These are phyloP conservation scores for Boechera stricta DNA, from an alignment of 345 rosid genomes.

Conservation along the genomic window DNA sequence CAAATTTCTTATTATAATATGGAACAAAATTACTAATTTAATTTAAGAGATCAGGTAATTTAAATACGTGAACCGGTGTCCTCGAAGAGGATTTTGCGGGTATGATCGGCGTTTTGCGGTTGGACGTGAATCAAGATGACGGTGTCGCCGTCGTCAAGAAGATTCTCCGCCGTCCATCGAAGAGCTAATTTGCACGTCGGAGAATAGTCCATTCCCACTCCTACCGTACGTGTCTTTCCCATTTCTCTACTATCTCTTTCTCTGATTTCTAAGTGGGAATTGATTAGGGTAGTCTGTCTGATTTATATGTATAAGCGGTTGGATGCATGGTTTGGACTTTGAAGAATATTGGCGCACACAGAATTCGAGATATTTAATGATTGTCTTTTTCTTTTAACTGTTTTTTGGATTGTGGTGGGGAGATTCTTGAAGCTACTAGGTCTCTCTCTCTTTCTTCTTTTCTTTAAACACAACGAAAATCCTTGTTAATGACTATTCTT, in stretches of 20 bases:
- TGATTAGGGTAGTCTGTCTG: conserved; percentile 1
- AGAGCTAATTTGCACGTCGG: conserved; percentile 46
- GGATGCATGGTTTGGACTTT: background rate
- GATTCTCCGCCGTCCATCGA: conserved; percentile 46
- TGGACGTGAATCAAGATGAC: conserved; percentile 45
- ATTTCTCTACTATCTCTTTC: conserved; percentile 17
- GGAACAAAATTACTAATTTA: background rate
- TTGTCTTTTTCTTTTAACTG: conserved; percentile 24
- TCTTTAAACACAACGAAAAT: conserved; percentile 2
- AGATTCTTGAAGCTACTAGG: conserved; percentile 46
- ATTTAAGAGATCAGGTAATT: background rate
- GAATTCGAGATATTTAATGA: conserved; percentile 32
- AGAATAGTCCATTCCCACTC: conserved; percentile 47
- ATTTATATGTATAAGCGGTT: conserved; percentile 1
- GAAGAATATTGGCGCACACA: conserved; percentile 37
- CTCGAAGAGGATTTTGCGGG: conserved; percentile 45
- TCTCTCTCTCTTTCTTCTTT: conserved; percentile 13
- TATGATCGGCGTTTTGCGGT: conserved; percentile 45
- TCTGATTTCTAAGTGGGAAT: conserved; percentile 7
- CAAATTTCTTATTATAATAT: background rate
- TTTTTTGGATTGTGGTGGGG: conserved; percentile 8
- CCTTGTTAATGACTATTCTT: conserved; percentile 3
- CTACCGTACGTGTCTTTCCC: conserved; percentile 45
- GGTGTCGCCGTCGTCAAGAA: conserved; percentile 37
- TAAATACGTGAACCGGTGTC: conserved; percentile 48